Conservation (phyloP, 192 early-diverging fungal species). For the Coemansia reversa region DNA sequence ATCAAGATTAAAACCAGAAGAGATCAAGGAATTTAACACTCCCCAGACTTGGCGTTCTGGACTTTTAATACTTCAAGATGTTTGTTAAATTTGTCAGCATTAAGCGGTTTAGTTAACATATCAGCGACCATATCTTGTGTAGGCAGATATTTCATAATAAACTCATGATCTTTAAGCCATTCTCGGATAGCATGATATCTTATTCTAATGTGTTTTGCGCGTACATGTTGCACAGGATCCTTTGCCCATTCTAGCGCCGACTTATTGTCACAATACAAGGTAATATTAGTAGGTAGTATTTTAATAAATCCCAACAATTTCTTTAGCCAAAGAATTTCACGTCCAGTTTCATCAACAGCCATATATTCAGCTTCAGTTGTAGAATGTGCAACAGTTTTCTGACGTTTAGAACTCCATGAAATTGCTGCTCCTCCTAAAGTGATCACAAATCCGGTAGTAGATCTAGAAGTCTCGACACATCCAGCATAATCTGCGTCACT, state of each 20-base stretch:
- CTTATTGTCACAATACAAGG: neutral
- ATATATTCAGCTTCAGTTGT: constrained; percentile 8
- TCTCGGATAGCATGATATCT: neutral
- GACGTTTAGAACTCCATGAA: neutral
- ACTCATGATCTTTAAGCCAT: neutral
- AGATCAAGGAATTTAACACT: neutral
- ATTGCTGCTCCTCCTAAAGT: neutral
- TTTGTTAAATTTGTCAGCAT: neutral
- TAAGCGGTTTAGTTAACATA: neutral
- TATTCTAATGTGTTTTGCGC: neutral
- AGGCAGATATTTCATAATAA: neutral
- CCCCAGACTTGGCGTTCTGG: neutral
- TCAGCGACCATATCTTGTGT: neutral
- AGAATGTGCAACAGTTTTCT: constrained; percentile 1
- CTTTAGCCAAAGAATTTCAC: neutral
- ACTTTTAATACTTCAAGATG: neutral
- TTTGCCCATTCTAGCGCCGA: neutral
- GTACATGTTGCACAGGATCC: neutral
- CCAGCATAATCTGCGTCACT: neutral
- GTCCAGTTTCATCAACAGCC: constrained; percentile 1
- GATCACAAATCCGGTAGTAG: neutral
- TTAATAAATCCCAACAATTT: neutral
- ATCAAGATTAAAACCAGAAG: too few species aligned
- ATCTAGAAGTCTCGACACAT: neutral
- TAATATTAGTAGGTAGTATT: neutral